Conservation (phyloP, 106 monocot species). For the Dendrobium nobile region DNA sequence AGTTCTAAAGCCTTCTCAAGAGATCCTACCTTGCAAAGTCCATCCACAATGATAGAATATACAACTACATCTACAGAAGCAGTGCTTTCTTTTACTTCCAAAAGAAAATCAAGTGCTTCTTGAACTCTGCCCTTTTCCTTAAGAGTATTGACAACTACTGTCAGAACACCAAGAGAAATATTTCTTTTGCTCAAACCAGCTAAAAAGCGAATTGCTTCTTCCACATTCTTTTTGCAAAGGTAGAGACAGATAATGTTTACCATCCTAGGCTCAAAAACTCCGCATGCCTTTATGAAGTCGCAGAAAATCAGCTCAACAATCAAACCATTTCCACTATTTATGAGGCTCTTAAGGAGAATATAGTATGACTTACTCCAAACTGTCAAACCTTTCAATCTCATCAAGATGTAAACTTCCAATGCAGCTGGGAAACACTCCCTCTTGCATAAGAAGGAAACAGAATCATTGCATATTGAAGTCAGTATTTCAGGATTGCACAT, state of each 20-base stretch:
- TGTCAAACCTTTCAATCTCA: constrained; percentile 31
- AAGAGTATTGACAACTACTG: constrained; percentile 30
- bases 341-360: constrained; percentile 41
- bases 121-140: constrained; percentile 41
- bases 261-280: constrained; percentile 32
- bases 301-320: constrained; percentile 24
- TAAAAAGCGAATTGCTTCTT: constrained; percentile 27
- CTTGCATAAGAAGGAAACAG: constrained; percentile 48
- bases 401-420: constrained; percentile 42
- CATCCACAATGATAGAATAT: constrained; percentile 65
- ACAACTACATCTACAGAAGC: constrained; percentile 38
- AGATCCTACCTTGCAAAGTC: constrained; percentile 70
- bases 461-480: constrained; percentile 52
- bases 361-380: constrained; percentile 51
- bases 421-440: constrained; percentile 33
- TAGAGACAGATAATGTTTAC: constrained; percentile 37
- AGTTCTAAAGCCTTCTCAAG: constrained; percentile 79
- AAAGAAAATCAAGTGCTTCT: constrained; percentile 57
- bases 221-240: constrained; percentile 42
- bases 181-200: constrained; percentile 16
- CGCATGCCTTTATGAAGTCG: constrained; percentile 58
- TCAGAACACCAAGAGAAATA: constrained; percentile 33
- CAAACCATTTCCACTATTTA: constrained; percentile 22
- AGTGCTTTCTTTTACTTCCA: constrained; percentile 38
- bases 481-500: constrained; percentile 28